A percentile compares a stretch with the other conserved stretches of the same genome.
These are phyloP conservation scores for Paecilomyces fulvus DNA, from an alignment of 2,329 filamentous ascomycete species.

Conservation along the genomic window DNA sequence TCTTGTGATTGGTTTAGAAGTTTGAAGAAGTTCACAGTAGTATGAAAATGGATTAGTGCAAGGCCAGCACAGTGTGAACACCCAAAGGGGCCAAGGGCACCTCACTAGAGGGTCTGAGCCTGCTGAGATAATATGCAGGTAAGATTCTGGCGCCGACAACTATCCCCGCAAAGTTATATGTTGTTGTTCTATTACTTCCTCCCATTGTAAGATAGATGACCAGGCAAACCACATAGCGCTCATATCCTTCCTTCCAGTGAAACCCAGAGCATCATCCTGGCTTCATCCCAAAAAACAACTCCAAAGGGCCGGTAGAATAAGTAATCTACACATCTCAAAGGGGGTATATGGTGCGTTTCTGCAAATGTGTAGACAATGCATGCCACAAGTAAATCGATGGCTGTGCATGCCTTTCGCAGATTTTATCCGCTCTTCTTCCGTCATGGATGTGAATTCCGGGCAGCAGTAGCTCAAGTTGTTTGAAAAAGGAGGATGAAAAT, in stretches of 20 bases:
- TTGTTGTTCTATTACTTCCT: background rate
- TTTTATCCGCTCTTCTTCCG: background rate
- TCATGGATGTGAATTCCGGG: background rate
- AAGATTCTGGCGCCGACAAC: no score
- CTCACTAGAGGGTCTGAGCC: no score
- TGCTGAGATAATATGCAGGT: no score
- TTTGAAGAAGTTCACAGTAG: no score
- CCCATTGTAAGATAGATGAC: background rate
- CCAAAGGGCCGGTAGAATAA: background rate
- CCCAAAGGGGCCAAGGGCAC: no score
- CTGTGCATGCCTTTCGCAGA: background rate
- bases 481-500: background rate
- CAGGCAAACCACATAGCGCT: background rate
- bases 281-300: background rate
- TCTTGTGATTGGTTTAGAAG: no score
- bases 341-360: background rate
- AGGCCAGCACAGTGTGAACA: no score
- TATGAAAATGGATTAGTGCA: no score
- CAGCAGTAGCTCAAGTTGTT: background rate
- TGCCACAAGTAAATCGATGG: background rate
- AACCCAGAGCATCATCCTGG: background rate
- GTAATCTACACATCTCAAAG: background rate
- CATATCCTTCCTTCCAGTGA: background rate
- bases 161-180: background rate
- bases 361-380: background rate